Percentiles rank a stretch among this genome's conserved stretches.
phyloP scores from a whole-genome alignment of 495 filamentous ascomycete genomes.

The Extremus antarcticus region DNA sequence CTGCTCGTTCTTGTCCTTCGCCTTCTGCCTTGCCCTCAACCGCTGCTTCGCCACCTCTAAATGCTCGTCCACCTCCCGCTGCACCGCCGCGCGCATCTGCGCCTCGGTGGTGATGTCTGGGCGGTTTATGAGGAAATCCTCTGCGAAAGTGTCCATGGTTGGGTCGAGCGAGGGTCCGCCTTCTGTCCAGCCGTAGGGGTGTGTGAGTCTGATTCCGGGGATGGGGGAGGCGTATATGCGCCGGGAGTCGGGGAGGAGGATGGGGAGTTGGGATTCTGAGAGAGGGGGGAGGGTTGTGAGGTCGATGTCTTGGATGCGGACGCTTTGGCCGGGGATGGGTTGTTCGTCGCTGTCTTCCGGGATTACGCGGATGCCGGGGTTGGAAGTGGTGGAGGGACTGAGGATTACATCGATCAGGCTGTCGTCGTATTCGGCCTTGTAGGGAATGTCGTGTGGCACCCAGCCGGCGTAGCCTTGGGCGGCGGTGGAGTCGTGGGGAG shows the following conservation, averaged over 20 bases:
- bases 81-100: conserved; percentile 10
- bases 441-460: conserved; percentile 18
- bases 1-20: conserved; percentile 22
- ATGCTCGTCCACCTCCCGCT: conserved; percentile 11
- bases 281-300: conserved; percentile 13
- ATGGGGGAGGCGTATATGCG: conserved; percentile 26
- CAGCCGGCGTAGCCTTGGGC: conserved; percentile 10
- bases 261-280: conserved; percentile 23
- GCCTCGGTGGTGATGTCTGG: conserved; percentile 4
- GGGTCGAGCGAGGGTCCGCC: conserved; percentile 29
- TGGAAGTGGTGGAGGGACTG: conserved; percentile 2
- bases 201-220: conserved; percentile 29
- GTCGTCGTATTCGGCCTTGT: conserved; percentile 30
- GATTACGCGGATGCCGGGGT: conserved; percentile 11
- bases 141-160: conserved; percentile 22
- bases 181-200: conserved; percentile 27
- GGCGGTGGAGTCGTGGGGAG: conserved; percentile 1
- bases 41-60: conserved; percentile 16
- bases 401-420: conserved; percentile 26
- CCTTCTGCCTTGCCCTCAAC: conserved; percentile 13
- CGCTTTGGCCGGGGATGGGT: neutral
- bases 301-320: conserved; percentile 3
- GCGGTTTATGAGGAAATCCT: conserved; percentile 21
- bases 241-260: conserved; percentile 26
- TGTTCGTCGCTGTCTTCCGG: conserved; percentile 5